phyloP scores from a whole-genome alignment of 345 rosid species.

The Boechera divaricarpa region DNA sequence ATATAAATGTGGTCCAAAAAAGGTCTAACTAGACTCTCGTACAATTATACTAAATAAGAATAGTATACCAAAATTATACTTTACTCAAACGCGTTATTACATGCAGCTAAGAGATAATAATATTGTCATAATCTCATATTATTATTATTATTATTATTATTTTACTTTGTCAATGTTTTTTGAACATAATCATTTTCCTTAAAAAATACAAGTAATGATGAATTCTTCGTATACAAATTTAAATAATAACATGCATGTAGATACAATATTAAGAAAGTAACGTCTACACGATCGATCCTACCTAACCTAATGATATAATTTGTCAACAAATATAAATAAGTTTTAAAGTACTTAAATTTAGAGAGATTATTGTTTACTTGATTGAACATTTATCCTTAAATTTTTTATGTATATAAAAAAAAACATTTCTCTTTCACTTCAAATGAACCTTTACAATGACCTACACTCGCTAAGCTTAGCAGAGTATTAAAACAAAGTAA shows the following conservation, averaged over 20 bases:
- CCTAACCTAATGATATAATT: too few relatives aligned
- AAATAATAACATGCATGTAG: neutral
- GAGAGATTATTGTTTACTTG: neutral
- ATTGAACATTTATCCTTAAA: neutral
- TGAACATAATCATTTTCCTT: neutral
- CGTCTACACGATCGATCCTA: too few relatives aligned
- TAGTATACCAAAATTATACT: neutral
- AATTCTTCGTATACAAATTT: neutral
- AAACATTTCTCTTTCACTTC: neutral
- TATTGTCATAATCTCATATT: neutral
- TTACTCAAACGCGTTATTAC: conserved; percentile 8
- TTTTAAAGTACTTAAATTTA: neutral
- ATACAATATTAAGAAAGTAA: too few relatives aligned
- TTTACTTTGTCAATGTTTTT: neutral
- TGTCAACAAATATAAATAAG: too few relatives aligned
- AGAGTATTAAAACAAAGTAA: neutral
- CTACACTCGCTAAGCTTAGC: neutral
- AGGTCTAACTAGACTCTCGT: neutral
- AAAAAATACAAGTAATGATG: neutral
- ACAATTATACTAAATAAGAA: neutral
- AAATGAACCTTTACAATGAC: neutral
- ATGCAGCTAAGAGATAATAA: neutral
- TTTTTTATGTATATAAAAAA: too few relatives aligned
- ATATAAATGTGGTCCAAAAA: conserved; percentile 2
- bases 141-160: neutral